Evolutionary conservation across 805 yeast species (phyloP).

Genomic region (Osmozyma mogii): DNA sequence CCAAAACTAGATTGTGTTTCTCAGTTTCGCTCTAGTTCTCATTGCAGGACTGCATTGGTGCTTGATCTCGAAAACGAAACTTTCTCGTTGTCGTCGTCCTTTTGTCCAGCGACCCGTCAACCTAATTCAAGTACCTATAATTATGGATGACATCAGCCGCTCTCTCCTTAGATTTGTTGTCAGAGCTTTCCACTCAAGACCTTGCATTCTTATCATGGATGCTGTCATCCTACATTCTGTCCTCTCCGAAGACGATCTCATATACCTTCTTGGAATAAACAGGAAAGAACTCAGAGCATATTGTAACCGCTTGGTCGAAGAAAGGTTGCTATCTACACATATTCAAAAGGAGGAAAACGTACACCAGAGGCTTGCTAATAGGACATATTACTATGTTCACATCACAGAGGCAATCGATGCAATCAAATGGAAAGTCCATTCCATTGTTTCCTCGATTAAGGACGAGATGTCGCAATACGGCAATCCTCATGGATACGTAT

Average conservation of each 20-base stretch:
- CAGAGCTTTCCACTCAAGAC: slow-evolving; percentile 79
- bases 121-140: not conserved
- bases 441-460: slow-evolving; percentile 68
- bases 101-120: too few species aligned
- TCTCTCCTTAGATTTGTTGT: slow-evolving; percentile 68
- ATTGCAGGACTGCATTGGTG: too few species aligned
- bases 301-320: slow-evolving; percentile 77
- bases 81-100: too few species aligned
- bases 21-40: too few species aligned
- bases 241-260: slow-evolving; percentile 84
- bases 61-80: too few species aligned
- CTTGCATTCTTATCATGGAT: slow-evolving; percentile 78
- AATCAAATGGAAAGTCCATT: slow-evolving; percentile 92
- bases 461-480: slow-evolving; percentile 78
- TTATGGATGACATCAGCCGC: slow-evolving; percentile 38
- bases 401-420: slow-evolving; percentile 92
- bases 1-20: too few species aligned
- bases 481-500: slow-evolving; percentile 89
- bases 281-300: slow-evolving; percentile 79
- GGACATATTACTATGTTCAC: slow-evolving; percentile 82
- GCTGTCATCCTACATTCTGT: slow-evolving; percentile 85
- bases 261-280: slow-evolving; percentile 72
- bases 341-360: slow-evolving; percentile 56
- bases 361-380: slow-evolving; percentile 57
- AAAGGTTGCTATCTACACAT: slow-evolving; percentile 65